Conservation (phyloP, 331 rosid genomes). For the Quercus phellos region DNA sequence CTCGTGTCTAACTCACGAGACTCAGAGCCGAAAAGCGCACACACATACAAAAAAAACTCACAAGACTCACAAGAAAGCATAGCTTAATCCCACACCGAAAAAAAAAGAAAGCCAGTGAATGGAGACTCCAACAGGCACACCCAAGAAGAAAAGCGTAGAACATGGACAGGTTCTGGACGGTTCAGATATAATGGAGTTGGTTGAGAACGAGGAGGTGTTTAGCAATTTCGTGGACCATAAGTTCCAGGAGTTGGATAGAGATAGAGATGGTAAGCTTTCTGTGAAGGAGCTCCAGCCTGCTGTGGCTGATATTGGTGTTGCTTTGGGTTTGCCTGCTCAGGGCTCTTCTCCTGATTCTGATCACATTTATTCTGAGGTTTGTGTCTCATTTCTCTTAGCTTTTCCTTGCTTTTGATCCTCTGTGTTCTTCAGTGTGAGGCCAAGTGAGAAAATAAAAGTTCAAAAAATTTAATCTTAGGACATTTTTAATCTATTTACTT, state of each 20-base stretch:
- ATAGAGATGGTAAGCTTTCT: conserved; percentile 81
- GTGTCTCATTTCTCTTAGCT: background rate
- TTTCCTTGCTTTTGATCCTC: too few relatives aligned
- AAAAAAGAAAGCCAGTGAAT: conserved; percentile 17
- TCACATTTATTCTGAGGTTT: conserved; percentile 75
- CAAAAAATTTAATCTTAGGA: too few relatives aligned
- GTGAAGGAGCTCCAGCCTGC: conserved; percentile 89
- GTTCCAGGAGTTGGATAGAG: conserved; percentile 75
- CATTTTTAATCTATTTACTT: too few relatives aligned
- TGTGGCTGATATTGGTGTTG: conserved; percentile 91
- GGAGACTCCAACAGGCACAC: conserved; percentile 25
- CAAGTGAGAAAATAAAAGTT: background rate
- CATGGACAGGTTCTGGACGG: conserved; percentile 77
- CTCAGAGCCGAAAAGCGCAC: conserved; percentile 13
- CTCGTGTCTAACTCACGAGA: conserved; percentile 48
- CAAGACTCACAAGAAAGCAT: conserved; percentile 40
- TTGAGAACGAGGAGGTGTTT: conserved; percentile 76
- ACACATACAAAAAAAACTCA: conserved; percentile 9
- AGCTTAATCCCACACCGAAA: background rate
- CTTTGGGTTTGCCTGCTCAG: conserved; percentile 85
- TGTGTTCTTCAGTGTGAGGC: background rate
- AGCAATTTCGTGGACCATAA: conserved; percentile 72
- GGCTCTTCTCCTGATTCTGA: conserved; percentile 77
- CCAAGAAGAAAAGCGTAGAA: conserved; percentile 30
- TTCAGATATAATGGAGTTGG: conserved; percentile 90